Percentiles rank a stretch among this genome's conserved stretches.
phyloP scores from a whole-genome alignment of 306 rosid genomes.

The Cotoneaster glaucophyllus region DNA sequence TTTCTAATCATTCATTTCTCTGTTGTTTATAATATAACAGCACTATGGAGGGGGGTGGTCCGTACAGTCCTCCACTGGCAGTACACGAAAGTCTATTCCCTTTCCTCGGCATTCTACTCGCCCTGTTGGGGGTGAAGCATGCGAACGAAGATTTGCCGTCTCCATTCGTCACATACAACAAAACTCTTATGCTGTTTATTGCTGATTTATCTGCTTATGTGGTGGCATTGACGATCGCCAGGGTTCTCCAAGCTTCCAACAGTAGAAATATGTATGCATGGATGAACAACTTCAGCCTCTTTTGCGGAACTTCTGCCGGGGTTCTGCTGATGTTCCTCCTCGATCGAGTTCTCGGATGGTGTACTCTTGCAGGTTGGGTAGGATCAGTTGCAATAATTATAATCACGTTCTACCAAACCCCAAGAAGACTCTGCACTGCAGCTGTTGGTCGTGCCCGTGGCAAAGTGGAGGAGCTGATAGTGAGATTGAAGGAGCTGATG shows the following conservation, averaged over 20 bases:
- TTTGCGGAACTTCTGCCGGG: background rate
- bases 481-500: background rate
- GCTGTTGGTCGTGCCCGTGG: background rate
- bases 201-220: background rate
- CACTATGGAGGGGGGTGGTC: no score
- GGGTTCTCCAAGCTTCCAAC: background rate
- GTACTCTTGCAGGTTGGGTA: background rate
- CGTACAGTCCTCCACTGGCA: fast-evolving
- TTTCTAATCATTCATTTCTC: no score
- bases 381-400: background rate
- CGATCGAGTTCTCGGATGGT: background rate
- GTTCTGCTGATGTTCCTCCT: background rate
- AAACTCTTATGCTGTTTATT: background rate
- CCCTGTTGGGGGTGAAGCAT: fast-evolving
- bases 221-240: background rate
- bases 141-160: background rate
- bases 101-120: background rate
- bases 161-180: background rate
- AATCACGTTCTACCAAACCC: background rate
- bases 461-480: background rate
- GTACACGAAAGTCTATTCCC: background rate
- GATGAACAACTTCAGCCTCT: background rate
- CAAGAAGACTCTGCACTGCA: background rate
- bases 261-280: background rate
- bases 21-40: no score